Percentiles rank a stretch among this genome's conserved stretches.
phyloP scores from a whole-genome alignment of 2,329 filamentous ascomycete genomes.

The Monosporascus sp. region DNA sequence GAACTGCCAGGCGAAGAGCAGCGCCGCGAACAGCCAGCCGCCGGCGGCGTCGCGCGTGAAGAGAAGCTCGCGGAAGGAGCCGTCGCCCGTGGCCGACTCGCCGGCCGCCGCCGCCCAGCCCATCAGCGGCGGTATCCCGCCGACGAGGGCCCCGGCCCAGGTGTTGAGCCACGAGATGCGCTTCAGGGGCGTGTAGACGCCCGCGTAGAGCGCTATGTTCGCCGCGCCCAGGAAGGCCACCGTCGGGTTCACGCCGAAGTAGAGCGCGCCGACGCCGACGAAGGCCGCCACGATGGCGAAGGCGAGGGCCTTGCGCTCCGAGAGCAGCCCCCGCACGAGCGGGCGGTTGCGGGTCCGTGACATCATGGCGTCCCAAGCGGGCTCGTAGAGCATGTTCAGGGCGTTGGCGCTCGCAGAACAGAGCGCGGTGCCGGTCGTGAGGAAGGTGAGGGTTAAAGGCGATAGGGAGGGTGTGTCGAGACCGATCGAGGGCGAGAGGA shows the following conservation, averaged over 20 bases:
- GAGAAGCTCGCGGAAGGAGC: constrained; percentile 72
- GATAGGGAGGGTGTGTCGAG: constrained; percentile 73
- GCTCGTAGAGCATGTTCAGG: constrained; percentile 96
- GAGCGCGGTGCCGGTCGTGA: constrained; percentile 82
- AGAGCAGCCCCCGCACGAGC: constrained; percentile 75
- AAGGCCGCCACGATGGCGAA: constrained; percentile 74
- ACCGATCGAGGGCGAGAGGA: constrained; percentile 63
- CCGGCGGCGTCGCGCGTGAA: constrained; percentile 63
- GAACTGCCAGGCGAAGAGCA: constrained; percentile 96
- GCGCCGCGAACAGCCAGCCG: constrained; percentile 79
- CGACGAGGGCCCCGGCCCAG: constrained; percentile 89
- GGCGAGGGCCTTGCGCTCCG: constrained; percentile 61
- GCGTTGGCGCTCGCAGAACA: constrained; percentile 90
- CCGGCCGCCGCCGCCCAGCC: constrained; percentile 95
- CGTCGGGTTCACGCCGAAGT: constrained; percentile 89
- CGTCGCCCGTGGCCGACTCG: constrained; percentile 71
- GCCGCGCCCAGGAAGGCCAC: constrained; percentile 77
- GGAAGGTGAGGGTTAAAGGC: constrained; percentile 84
- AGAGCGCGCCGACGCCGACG: constrained; percentile 67
- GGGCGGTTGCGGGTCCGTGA: constrained; percentile 86
- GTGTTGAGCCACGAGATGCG: constrained; percentile 83
- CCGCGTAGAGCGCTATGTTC: constrained; percentile 88
- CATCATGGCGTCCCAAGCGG: constrained; percentile 86
- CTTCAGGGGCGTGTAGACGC: constrained; percentile 89
- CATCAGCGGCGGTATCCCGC: constrained; percentile 93